A percentile compares a stretch with the other conserved stretches of the same genome.
phyloP scores from a whole-genome alignment of 2,329 filamentous ascomycete species.

The Talaromyces sp. region DNA sequence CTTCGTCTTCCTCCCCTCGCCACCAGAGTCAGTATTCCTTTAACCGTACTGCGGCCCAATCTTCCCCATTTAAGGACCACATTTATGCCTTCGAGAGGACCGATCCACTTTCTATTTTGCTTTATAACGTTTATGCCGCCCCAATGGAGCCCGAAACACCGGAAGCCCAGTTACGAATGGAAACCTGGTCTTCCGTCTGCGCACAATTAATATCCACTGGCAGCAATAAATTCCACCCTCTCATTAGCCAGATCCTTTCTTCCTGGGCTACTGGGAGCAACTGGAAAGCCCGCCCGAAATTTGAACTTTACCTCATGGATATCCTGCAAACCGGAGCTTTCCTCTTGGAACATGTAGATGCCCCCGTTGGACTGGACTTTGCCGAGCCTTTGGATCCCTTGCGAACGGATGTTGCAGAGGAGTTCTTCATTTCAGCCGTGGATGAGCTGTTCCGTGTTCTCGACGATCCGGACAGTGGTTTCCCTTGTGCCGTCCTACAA shows the following conservation, averaged over 20 bases:
- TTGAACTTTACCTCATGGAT: constrained; percentile 95
- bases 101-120: constrained; percentile 79
- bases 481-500: constrained; percentile 82
- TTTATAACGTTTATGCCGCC: constrained; percentile 88
- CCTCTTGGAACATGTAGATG: constrained; percentile 80
- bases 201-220: constrained; percentile 78
- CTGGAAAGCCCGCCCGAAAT: constrained; percentile 85
- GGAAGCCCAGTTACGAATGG: constrained; percentile 76
- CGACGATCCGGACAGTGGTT: constrained; percentile 82
- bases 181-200: constrained; percentile 86
- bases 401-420: constrained; percentile 78
- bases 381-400: constrained; percentile 69
- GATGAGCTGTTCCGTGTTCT: constrained; percentile 81
- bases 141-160: constrained; percentile 78
- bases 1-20: constrained; percentile 66
- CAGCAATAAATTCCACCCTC: constrained; percentile 75
- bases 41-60: constrained; percentile 44
- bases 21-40: constrained; percentile 41
- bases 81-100: constrained; percentile 86
- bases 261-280: constrained; percentile 84
- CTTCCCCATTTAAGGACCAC: constrained; percentile 71
- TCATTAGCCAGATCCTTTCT: constrained; percentile 82
- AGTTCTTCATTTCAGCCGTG: constrained; percentile 84
- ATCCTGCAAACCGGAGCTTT: constrained; percentile 92
- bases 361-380: constrained; percentile 71